Conservation (phyloP, 192 early-diverging fungal genomes). For the Rhizophagus prolifer region DNA sequence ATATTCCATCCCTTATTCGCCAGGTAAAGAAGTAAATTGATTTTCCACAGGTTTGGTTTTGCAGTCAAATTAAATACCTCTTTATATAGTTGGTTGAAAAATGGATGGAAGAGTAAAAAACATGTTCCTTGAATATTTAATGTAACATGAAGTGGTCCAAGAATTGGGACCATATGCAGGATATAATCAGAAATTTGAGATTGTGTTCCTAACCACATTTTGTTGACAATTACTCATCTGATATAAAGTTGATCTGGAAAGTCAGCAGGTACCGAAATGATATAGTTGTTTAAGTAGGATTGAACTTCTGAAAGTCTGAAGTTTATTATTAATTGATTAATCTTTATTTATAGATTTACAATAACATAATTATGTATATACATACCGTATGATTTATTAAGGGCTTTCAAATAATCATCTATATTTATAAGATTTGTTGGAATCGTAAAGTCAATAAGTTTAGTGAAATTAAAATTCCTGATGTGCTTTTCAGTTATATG, state of each 20-base stretch:
- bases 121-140: not conserved
- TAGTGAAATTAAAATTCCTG: not conserved
- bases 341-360: too few species aligned
- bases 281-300: not conserved
- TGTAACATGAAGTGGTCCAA: not conserved
- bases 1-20: not conserved
- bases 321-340: too few species aligned
- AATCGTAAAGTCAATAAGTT: too few species aligned
- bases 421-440: not conserved
- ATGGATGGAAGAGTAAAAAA: not conserved
- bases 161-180: not conserved
- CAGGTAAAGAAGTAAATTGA: not conserved
- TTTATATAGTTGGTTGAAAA: slow-evolving; percentile 1
- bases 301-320: not conserved
- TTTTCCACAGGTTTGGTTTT: not conserved
- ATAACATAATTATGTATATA: not conserved
- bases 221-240: not conserved
- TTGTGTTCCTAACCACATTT: not conserved
- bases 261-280: not conserved
- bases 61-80: not conserved
- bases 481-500: not conserved
- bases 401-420: not conserved
- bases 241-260: not conserved
- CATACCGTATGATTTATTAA: not conserved
- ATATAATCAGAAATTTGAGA: not conserved